Percentiles rank a stretch among this genome's conserved stretches.
Conservation (phyloP, 495 filamentous ascomycete species). For the Pseudomonodictys pantanalensis region DNA sequence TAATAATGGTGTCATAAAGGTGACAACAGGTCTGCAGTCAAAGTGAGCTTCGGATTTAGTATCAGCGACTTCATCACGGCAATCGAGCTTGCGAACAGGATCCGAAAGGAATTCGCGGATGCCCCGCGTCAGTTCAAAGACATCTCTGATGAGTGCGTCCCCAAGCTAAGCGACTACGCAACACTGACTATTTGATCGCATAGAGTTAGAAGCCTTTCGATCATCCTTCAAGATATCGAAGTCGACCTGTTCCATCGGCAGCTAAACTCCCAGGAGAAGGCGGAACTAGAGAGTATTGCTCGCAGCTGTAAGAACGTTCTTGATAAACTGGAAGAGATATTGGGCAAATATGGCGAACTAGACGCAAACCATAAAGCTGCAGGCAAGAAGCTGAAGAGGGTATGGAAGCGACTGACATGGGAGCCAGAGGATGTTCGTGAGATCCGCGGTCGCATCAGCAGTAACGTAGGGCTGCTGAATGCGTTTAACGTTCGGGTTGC, state of each 20-base stretch:
- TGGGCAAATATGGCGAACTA: conserved; percentile 1
- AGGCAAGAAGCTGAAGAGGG: not conserved
- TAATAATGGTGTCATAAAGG: too few species aligned
- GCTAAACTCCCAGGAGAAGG: not conserved
- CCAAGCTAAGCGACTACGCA: not conserved
- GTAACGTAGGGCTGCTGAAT: conserved; percentile 25
- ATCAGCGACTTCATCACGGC: conserved; percentile 6
- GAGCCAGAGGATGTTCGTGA: conserved; percentile 38
- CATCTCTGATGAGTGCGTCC: not conserved
- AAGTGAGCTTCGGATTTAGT: conserved; percentile 14
- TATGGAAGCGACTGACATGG: conserved; percentile 38
- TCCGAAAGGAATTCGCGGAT: conserved; percentile 7
- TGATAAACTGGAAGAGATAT: conserved; percentile 14
- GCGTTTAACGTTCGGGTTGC: not conserved
- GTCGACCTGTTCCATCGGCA: conserved; percentile 1
- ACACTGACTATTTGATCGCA: not conserved
- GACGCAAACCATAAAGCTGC: not conserved
- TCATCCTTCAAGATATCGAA: conserved; percentile 33
- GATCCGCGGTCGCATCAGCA: conserved; percentile 32
- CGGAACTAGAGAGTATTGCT: not conserved
- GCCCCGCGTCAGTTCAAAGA: not conserved
- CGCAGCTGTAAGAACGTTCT: not conserved
- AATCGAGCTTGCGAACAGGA: conserved; percentile 1
- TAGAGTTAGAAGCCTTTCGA: conserved; percentile 31
- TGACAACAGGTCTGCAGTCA: too few species aligned